Evolutionary conservation across 2,329 filamentous ascomycete species (phyloP).

Genomic region (Ceratocystis ficicola): DNA sequence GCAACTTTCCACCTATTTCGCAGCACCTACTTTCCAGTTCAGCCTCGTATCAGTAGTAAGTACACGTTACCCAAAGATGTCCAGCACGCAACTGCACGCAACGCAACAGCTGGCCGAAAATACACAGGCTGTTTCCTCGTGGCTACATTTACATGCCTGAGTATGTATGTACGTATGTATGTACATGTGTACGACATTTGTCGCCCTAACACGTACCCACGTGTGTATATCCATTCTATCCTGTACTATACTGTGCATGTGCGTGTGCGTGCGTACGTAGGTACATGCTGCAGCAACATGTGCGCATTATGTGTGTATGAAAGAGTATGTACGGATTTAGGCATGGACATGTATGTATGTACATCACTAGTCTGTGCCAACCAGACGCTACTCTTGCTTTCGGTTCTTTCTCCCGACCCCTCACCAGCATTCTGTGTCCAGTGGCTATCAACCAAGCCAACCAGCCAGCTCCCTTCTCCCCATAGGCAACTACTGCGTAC

Average conservation of each 20-base stretch:
- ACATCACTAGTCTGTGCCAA: neutral
- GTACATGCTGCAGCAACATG: neutral
- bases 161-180: neutral
- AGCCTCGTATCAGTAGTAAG: neutral
- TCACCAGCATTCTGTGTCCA: too few relatives aligned
- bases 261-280: neutral
- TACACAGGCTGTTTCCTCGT: neutral
- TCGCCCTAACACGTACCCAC: neutral
- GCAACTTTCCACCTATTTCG: neutral
- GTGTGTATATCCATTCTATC: neutral
- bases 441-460: too few relatives aligned
- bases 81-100: neutral
- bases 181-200: slow-evolving; percentile 2
- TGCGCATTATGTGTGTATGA: too few relatives aligned
- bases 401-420: too few relatives aligned
- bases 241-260: neutral
- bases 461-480: neutral
- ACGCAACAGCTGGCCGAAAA: neutral
- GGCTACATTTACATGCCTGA: neutral
- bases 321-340: neutral
- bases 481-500: neutral
- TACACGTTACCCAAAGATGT: slow-evolving; percentile 1
- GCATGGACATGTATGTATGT: neutral
- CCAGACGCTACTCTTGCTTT: too few relatives aligned
- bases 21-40: neutral